Evolutionary conservation across 1,284 basidiomycete genomes (phyloP), one percentile per base, ranked within the genome.

Genomic region (Moesziomyces antarcticus): DNA sequence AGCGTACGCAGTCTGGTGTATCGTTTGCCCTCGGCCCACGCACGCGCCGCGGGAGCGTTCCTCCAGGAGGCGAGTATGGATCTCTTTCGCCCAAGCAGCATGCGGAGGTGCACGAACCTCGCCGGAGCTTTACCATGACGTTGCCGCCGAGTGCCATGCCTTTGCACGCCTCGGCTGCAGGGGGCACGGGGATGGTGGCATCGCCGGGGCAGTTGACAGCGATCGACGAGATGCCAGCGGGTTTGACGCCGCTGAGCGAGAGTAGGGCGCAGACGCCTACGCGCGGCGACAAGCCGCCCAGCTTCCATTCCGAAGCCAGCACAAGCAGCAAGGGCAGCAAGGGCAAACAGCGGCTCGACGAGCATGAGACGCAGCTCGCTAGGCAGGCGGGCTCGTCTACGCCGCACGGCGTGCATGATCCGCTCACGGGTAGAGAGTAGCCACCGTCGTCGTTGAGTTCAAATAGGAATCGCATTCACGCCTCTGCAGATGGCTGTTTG

Each of bases 181-280:
- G 45, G 13, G 62, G 62, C 10, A 22, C 50, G 2, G 56, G 56
- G 64, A 46, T 68, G 48, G 60, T 55, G 13, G 40, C 47, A 1
- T 53, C 71, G 7, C 52, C 66, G 1, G 62, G 58, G 5, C 71
- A 63, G 27, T 41, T 73, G 50, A 69, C 61, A 7, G 65, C 71
- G 51, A 73, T 73, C 40, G 66, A 65, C 58, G 71, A 73, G 45
- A 62, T 68, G 61, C 58, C 64, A 2, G 47, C 44, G 18, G 68
- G 62, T 1, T 1, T 20, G 16, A 64, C 61, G 14, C 58, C 70
- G 37, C 20, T 53, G 10, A 58, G 56, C 25, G 63, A 67, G 33
- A 63, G 64, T 11, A 20, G 70, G 14, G n/a, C 45, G 16, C 63
- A 62, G 13, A 63, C 69, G 16, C 69, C 61, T 0, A 14, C 40